These are phyloP conservation scores for Leishmania tropica DNA, from an alignment of 208 protist species.

Conservation along the genomic window DNA sequence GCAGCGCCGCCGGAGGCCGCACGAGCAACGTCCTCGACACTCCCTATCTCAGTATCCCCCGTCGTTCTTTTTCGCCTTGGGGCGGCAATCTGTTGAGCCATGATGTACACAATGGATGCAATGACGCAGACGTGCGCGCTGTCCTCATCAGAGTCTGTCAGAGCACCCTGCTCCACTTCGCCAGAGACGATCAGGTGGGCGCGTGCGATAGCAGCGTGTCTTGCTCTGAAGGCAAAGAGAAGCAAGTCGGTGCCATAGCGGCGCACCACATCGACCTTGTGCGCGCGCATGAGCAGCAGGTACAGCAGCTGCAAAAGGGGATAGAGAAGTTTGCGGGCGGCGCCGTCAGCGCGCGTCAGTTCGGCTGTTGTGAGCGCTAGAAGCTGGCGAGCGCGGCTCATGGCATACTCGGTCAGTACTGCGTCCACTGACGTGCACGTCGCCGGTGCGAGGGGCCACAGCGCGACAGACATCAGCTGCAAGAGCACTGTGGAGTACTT, in stretches of 20 bases:
- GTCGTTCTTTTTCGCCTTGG: not conserved
- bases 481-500: conserved; percentile 6
- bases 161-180: not conserved
- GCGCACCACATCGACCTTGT: conserved; percentile 40
- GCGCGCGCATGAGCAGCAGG: conserved; percentile 44
- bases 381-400: conserved; percentile 26
- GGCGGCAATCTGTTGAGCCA: not conserved
- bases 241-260: conserved; percentile 31
- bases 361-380: conserved; percentile 20
- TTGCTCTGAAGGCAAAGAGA: conserved; percentile 15
- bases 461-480: conserved; percentile 12
- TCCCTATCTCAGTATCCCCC: not conserved
- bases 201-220: not conserved
- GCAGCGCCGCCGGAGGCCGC: not conserved
- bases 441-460: conserved; percentile 13
- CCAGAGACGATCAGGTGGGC: not conserved
- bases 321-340: conserved; percentile 1
- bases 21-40: not conserved
- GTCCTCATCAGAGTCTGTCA: not conserved
- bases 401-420: conserved; percentile 23
- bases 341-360: not conserved
- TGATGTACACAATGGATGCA: not conserved
- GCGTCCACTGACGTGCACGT: conserved; percentile 10
- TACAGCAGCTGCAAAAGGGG: conserved; percentile 39
- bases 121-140: not conserved